phyloP scores from a whole-genome alignment of 306 rosid genomes.

The Cyclanthera cordifolia region DNA sequence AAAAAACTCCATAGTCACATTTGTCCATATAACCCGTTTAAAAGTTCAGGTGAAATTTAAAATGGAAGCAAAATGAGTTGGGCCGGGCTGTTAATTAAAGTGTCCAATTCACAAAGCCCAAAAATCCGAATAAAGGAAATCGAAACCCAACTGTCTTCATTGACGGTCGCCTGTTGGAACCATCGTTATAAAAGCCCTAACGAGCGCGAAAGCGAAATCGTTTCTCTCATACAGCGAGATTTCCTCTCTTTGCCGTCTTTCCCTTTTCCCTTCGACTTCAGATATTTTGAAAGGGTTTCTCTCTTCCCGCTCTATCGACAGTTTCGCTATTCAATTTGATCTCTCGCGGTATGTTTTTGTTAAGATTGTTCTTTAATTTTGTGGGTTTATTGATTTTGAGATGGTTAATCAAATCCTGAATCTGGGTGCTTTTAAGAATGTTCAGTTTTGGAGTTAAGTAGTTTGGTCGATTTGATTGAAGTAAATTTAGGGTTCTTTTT shows the following conservation, averaged over 20 bases:
- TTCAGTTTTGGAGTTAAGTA: neutral
- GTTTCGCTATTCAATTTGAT: neutral
- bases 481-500: neutral
- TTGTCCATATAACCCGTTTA: too few species aligned
- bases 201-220: neutral
- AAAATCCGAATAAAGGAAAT: neutral
- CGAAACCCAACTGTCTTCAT: neutral
- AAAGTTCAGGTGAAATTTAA: too few species aligned
- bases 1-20: too few species aligned
- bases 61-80: neutral
- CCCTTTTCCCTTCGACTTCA: constrained; percentile 8
- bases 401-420: neutral
- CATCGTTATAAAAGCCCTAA: constrained; percentile 2
- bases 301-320: neutral
- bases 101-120: neutral
- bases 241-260: constrained; percentile 6
- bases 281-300: constrained; percentile 1
- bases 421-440: neutral
- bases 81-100: neutral
- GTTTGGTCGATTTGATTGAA: neutral
- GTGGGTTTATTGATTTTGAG: neutral
- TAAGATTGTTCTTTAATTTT: neutral
- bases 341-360: neutral
- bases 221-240: neutral
- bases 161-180: neutral